Conservation (phyloP, 169 alveolate genomes). For the Condylostoma magnum region DNA sequence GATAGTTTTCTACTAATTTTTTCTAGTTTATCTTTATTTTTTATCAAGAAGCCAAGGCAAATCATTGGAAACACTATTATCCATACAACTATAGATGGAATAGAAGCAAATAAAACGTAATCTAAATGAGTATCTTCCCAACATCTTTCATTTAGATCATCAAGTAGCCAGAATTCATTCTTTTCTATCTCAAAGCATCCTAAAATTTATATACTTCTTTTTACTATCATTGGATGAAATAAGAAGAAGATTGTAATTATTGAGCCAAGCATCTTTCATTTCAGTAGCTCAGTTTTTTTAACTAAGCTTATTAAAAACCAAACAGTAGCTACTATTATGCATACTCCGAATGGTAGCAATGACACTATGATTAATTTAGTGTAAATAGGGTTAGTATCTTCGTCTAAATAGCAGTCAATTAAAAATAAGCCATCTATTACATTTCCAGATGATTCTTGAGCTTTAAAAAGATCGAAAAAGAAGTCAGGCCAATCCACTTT, state of each 20-base stretch:
- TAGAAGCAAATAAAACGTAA: no score
- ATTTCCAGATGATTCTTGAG: not conserved
- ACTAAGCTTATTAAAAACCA: no score
- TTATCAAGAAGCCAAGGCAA: no score
- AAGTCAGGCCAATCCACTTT: not conserved
- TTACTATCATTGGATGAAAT: conserved; percentile 8
- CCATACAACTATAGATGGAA: no score
- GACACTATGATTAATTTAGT: not conserved
- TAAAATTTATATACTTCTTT: not conserved
- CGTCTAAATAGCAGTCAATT: not conserved
- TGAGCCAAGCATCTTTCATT: not conserved
- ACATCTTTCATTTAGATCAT: no score
- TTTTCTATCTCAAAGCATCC: no score
- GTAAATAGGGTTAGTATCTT: not conserved
- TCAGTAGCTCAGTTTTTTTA: no score
- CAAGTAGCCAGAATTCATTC: no score
- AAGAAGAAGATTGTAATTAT: conserved; percentile 8
- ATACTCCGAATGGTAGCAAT: not conserved
- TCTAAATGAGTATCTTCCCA: no score
- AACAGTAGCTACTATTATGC: not conserved
- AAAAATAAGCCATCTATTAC: not conserved
- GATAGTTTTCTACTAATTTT: no score
- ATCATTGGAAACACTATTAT: no score
- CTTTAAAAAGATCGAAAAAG: not conserved
- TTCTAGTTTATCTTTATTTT: no score